Percentiles rank a stretch among this genome's conserved stretches.
These are phyloP conservation scores for Cutaneotrichosporon cavernicola DNA, from an alignment of 1,284 basidiomycete genomes.

Conservation along the genomic window DNA sequence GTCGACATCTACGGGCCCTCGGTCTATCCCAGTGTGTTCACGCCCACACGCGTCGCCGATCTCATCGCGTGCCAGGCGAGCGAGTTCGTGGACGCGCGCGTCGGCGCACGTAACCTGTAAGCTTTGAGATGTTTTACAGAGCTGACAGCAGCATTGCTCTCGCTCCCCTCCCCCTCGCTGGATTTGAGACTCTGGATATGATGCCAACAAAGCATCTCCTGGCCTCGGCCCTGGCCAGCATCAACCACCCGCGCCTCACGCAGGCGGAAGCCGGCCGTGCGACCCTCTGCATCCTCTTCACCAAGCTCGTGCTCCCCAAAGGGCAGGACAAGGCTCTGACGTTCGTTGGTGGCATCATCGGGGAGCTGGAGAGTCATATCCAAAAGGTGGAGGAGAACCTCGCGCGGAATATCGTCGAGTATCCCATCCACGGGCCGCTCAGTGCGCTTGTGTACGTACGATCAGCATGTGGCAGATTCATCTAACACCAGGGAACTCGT, in stretches of 20 bases:
- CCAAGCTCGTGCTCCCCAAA: slow-evolving; percentile 28
- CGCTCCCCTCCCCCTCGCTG: slow-evolving; percentile 40
- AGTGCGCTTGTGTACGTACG: slow-evolving; percentile 39
- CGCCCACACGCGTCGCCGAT: slow-evolving; percentile 34
- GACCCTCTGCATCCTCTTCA: slow-evolving; percentile 43
- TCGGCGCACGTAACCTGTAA: slow-evolving; percentile 43
- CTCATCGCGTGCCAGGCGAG: slow-evolving; percentile 48
- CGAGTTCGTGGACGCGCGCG: slow-evolving; percentile 48
- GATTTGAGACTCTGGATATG: slow-evolving; percentile 33
- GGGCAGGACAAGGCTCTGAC: slow-evolving; percentile 19
- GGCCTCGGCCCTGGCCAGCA: slow-evolving; percentile 30
- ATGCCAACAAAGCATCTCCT: slow-evolving; percentile 27
- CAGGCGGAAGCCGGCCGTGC: slow-evolving; percentile 52
- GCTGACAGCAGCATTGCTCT: slow-evolving; percentile 35
- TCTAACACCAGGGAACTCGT: slow-evolving; percentile 32
- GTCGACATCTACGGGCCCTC: slow-evolving; percentile 37
- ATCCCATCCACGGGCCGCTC: slow-evolving; percentile 47
- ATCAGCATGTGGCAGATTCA: neutral
- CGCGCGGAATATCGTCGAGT: slow-evolving; percentile 36
- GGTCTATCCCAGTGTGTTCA: slow-evolving; percentile 28
- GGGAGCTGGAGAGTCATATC: slow-evolving; percentile 36
- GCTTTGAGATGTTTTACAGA: slow-evolving; percentile 12
- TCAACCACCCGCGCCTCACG: slow-evolving; percentile 47
- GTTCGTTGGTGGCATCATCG: slow-evolving; percentile 34
- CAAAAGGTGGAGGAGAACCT: slow-evolving; percentile 36